These are phyloP conservation scores for Cercis canadensis DNA, from an alignment of 306 rosid species.

Conservation along the genomic window DNA sequence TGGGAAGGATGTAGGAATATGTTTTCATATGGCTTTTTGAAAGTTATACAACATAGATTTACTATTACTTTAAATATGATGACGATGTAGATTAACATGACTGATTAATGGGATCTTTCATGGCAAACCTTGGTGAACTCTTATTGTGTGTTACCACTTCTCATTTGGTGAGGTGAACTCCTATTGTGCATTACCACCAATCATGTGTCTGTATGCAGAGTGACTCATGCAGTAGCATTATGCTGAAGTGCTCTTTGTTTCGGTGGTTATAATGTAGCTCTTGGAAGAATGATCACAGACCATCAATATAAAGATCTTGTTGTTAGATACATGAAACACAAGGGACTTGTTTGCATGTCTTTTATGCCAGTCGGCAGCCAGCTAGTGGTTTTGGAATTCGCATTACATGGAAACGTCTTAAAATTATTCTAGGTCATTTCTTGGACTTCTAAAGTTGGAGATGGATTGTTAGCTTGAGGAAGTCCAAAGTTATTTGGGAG, in stretches of 20 bases:
- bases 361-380: not conserved
- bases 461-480: not conserved
- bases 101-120: too few relatives aligned
- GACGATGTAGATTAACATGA: too few relatives aligned
- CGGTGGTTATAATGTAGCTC: too few relatives aligned
- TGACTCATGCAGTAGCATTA: not conserved
- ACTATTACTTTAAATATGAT: too few relatives aligned
- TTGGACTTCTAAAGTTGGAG: constrained; percentile 10
- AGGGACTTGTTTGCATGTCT: constrained; percentile 1
- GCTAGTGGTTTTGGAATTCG: constrained; percentile 11
- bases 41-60: too few relatives aligned
- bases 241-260: not conserved
- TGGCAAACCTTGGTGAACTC: too few relatives aligned
- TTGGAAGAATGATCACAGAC: too few relatives aligned
- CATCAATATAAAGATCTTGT: too few relatives aligned
- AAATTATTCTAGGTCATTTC: not conserved
- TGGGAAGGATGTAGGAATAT: too few relatives aligned
- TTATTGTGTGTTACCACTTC: too few relatives aligned
- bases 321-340: not conserved
- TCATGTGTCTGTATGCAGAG: not conserved
- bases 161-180: not conserved
- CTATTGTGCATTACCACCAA: not conserved
- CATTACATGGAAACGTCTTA: not conserved
- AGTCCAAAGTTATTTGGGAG: not conserved
- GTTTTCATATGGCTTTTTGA: too few relatives aligned